Evolutionary conservation across 2,329 filamentous ascomycete genomes (phyloP), one percentile per base, ranked within the genome.

Genomic region (Coniochaeta ligniaria): DNA sequence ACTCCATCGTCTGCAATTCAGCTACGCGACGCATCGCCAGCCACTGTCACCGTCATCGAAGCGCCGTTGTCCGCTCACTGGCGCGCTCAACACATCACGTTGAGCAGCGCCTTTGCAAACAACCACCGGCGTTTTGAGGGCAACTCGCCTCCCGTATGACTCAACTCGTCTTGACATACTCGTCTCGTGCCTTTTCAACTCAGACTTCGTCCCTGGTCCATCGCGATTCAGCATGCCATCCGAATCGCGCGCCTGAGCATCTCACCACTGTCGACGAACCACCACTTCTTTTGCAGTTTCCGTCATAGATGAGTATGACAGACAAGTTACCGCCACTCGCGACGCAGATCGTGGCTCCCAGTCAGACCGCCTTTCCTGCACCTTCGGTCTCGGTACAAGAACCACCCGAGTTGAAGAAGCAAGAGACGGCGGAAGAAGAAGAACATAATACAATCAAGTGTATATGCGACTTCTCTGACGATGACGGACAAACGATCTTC

Each of bases 401-500:
- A 72, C 73, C 61, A 75, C 74, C 54, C 5, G 47, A 52, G 54
- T 24, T 57, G 54, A 57, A 57, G 61, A 80, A 80, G 74, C 74
- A 75, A 66, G 82, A 88, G 75, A 75, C 73, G 62, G 86, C 88
- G 69, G 85, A 88, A 31, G 47, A 52, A 64, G 90, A 93, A 76
- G 90, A 94, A 75, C 89, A 89, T 20, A 96, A 96, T 75, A 96
- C 91, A 62, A 97, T 98, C 79, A 96, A 96, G 81, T 99, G 95
- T 83, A 96, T 98, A 69, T 99, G 95, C 78, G 87, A 87, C 73
- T 97, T 90, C 75, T 80, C 86, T 73, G 92, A 96, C 79, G 95
- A 99, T 81, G 95, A 99, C 80, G 95, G 95, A 76, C 94, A 91
- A 75, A 99, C 95, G 62, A 96, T 99, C 64, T 92, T 93, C 75